Conservation (phyloP, 2,329 filamentous ascomycete genomes). For the Fusarium sp. region DNA sequence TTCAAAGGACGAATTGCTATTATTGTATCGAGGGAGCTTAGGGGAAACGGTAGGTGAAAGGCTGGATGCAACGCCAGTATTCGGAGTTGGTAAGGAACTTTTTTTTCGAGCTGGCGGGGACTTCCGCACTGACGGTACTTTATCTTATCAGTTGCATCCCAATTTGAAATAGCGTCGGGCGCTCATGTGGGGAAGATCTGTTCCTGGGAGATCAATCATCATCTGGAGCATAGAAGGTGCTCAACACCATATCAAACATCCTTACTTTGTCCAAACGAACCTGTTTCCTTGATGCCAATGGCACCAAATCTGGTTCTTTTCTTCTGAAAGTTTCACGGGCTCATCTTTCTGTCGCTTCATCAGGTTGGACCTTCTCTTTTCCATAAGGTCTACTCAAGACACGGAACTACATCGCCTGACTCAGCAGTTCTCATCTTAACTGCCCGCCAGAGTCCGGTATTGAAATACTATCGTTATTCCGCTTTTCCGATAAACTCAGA, state of each 20-base stretch:
- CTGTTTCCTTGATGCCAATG: conserved; percentile 25
- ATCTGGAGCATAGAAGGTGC: conserved; percentile 29
- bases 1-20: not conserved
- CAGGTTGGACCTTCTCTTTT: not conserved
- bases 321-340: not conserved
- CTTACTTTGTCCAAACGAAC: not conserved
- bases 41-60: conserved; percentile 1
- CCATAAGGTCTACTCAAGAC: not conserved
- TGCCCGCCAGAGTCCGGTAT: not conserved
- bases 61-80: conserved; percentile 3
- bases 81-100: conserved; percentile 35
- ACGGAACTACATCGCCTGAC: conserved; percentile 13
- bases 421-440: conserved; percentile 20
- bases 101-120: conserved; percentile 44
- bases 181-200: conserved; percentile 35
- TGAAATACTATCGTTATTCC: conserved; percentile 10
- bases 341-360: not conserved
- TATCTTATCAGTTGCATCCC: conserved; percentile 48
- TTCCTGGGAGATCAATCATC: conserved; percentile 31
- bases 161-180: conserved; percentile 35
- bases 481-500: not conserved
- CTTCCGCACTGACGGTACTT: conserved; percentile 21
- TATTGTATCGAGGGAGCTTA: not conserved
- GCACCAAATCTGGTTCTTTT: conserved; percentile 16
- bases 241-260: conserved; percentile 14